Base-by-base conservation (phyloP, 2,329 filamentous ascomycete genomes). In the Diaporthe destruens region DNA sequence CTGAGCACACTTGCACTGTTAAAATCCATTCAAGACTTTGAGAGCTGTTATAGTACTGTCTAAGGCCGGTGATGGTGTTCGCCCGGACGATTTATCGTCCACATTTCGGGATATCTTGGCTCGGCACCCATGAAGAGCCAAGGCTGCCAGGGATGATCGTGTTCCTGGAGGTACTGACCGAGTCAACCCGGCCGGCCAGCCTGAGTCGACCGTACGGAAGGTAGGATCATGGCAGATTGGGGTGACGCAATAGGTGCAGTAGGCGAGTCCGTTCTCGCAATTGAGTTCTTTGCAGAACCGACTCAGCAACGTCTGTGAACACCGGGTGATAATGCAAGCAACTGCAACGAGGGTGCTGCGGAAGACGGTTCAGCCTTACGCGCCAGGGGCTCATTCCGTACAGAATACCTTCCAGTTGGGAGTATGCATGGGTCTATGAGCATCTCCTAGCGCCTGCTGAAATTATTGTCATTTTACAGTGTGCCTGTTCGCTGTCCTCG, bases 381-480 rank as follows among this genome's bases (percentile, higher is more conserved):
- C 29, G 20, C 20, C 14, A 36, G 47, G 39, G 23, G 47, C 44
- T 39, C n/a, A n/a, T n/a, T n/a, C n/a, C n/a, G n/a, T 8, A 11
- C 18, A 51, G n/a, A 20, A 3, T 6, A 16, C 12, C 5, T 20
- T 25, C 25, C 53, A 20, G 47, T 8, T 25, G 44, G 3, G 18
- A 44, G 12, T 25, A 53, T 9, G 9, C 47, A 25, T 23, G 47
- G 18, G 61, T 66, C 44, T 23, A 25, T 32, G 29, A 32, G 44
- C 29, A 20, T 20, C 32, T 29, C 2, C 25, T 39, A 39, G 47
- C 25, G 32, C 12, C 20, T 25, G 47, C 32, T 49, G 61, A 66
- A 14, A 66, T 66, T 53, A 53, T 53, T 66, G 61, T 66, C 14
- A 66, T 53, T 53, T 66, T 66, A 32, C 61, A 20, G 51, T 66